Percentiles rank a stretch among this genome's conserved stretches.
phyloP scores from a whole-genome alignment of 2,329 filamentous ascomycete species.

The Aspergillus felis region DNA sequence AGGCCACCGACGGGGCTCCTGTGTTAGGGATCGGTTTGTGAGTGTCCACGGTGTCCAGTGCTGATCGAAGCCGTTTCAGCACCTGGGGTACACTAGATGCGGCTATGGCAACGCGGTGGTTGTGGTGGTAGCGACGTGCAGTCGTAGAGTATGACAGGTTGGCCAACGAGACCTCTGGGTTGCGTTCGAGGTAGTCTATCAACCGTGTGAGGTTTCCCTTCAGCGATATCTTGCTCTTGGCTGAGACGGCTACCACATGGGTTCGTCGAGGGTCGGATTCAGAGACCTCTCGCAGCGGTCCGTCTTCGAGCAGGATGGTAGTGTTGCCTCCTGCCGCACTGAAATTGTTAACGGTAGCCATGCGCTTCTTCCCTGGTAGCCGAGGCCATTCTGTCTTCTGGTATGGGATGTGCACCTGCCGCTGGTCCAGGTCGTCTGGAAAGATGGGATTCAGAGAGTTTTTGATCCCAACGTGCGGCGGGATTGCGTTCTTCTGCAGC shows the following conservation, averaged over 20 bases:
- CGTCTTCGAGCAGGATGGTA: conserved; percentile 50
- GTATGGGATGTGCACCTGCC: conserved; percentile 26
- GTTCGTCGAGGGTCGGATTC: conserved; percentile 44
- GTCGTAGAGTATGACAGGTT: conserved; percentile 63
- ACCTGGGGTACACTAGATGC: no score
- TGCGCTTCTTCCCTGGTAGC: conserved; percentile 24
- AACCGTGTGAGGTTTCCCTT: conserved; percentile 53
- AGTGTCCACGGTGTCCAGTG: no score
- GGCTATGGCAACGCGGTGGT: conserved; percentile 7
- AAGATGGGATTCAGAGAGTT: conserved; percentile 30
- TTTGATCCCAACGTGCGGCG: conserved; percentile 66
- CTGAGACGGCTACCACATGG: conserved; percentile 56
- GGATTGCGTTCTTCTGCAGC: conserved; percentile 60
- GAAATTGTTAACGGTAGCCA: conserved; percentile 49
- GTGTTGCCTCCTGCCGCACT: conserved; percentile 60
- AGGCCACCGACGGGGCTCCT: no score
- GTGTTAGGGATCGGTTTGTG: no score
- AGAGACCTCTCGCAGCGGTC: conserved; percentile 54
- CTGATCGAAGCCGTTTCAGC: no score
- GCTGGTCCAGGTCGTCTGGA: conserved; percentile 24
- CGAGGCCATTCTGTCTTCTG: conserved; percentile 40
- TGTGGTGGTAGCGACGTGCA: conserved; percentile 44
- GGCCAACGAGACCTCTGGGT: conserved; percentile 43
- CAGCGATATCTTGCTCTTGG: conserved; percentile 47
- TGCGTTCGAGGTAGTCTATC: conserved; percentile 38